A percentile compares a stretch with the other conserved stretches of the same genome.
Conservation (phyloP, 345 rosid species). For the Turritis glabra region DNA sequence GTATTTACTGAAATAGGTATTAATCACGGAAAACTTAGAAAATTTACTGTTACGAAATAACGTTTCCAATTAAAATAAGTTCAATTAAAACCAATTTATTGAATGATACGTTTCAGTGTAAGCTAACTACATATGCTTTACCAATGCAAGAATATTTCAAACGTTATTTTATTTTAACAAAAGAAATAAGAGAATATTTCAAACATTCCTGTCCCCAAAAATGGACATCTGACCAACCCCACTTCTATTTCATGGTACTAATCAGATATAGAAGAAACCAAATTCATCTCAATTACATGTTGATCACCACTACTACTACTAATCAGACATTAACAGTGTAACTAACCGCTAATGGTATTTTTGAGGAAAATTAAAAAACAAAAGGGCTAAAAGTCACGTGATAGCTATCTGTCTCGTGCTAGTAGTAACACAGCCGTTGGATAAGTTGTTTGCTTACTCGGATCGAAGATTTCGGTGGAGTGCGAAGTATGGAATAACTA, state of each 20-base stretch:
- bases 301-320: conserved; percentile 12
- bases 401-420: conserved; percentile 17
- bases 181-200: background rate
- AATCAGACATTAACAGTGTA: conserved; percentile 15
- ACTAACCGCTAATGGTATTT: too few relatives aligned
- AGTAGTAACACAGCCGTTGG: conserved; percentile 27
- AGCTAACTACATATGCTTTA: background rate
- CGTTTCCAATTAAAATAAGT: background rate
- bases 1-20: conserved; percentile 6
- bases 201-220: conserved; percentile 5
- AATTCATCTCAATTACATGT: background rate
- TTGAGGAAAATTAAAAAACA: too few relatives aligned
- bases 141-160: conserved; percentile 14
- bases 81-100: conserved; percentile 5
- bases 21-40: background rate
- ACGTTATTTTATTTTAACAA: background rate
- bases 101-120: conserved; percentile 31
- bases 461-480: conserved; percentile 17
- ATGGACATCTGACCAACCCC: conserved; percentile 3
- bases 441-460: conserved; percentile 27
- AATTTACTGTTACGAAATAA: conserved; percentile 2
- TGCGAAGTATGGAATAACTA: conserved; percentile 27
- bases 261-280: too few relatives aligned
- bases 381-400: conserved; percentile 27
- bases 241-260: too few relatives aligned